Evolutionary conservation across 768 basidiomycete species (phyloP).

Genomic region (Mrakia gelida): DNA sequence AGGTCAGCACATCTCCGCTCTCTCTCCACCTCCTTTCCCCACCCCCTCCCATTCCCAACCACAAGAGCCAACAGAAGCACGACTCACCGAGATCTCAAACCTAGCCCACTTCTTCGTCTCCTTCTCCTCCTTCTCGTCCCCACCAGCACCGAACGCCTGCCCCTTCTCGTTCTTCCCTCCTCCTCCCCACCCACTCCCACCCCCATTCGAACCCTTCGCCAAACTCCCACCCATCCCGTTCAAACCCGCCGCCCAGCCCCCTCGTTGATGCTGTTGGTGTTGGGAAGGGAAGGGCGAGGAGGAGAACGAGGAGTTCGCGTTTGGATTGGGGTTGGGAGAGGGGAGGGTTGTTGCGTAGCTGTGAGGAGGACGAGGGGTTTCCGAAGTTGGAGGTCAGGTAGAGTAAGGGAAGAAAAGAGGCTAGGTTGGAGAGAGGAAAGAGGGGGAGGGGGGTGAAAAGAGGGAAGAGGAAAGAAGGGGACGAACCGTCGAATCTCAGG

Average conservation of each 20-base stretch:
- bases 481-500: neutral
- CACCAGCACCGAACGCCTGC: neutral
- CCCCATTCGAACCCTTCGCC: too few species aligned
- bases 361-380: neutral
- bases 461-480: neutral
- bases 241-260: neutral
- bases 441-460: neutral
- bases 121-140: neutral
- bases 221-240: neutral
- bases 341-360: slow-evolving; percentile 2
- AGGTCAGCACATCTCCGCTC: neutral
- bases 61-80: neutral
- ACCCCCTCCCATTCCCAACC: neutral
- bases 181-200: neutral
- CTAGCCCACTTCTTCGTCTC: neutral
- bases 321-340: neutral
- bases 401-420: neutral
- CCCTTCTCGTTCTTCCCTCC: neutral
- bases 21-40: neutral
- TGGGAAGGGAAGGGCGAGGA: neutral
- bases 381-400: too few species aligned
- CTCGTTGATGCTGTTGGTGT: neutral
- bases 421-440: too few species aligned
- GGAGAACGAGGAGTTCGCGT: neutral
- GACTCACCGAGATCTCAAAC: slow-evolving; percentile 15